Evolutionary conservation across 192 early-diverging fungal species (phyloP).

Genomic region (Backusella westeae): DNA sequence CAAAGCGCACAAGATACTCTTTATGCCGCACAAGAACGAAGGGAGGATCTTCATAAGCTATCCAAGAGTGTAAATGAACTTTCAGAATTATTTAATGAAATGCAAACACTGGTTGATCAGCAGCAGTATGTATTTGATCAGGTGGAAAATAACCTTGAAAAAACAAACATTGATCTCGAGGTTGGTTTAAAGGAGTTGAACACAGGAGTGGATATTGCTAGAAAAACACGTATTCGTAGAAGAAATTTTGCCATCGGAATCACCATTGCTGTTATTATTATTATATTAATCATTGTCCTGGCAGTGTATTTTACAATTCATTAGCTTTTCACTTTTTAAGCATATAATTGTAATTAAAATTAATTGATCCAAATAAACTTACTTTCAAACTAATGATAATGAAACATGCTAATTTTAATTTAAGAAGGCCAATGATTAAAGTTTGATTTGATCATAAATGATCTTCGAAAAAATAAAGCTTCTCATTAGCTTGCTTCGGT

Average conservation of each 20-base stretch:
- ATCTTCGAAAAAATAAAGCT: neutral
- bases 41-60: constrained; percentile 55
- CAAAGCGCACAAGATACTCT: constrained; percentile 38
- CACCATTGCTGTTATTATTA: constrained; percentile 37
- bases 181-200: constrained; percentile 54
- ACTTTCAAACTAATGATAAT: neutral
- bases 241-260: constrained; percentile 48
- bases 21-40: constrained; percentile 60
- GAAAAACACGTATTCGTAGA: constrained; percentile 45
- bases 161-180: constrained; percentile 61
- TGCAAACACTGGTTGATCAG: constrained; percentile 57
- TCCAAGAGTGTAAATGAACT: constrained; percentile 55
- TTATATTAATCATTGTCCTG: constrained; percentile 45
- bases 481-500: neutral
- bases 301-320: neutral
- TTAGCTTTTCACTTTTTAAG: neutral
- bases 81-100: constrained; percentile 59
- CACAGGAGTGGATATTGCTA: constrained; percentile 46
- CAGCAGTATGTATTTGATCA: constrained; percentile 24
- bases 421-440: neutral
- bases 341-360: neutral
- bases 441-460: neutral
- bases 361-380: neutral
- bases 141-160: constrained; percentile 27
- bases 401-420: neutral